These are phyloP conservation scores for Hyaloscypha bicolor DNA, from an alignment of 495 filamentous ascomycete genomes.

Conservation along the genomic window DNA sequence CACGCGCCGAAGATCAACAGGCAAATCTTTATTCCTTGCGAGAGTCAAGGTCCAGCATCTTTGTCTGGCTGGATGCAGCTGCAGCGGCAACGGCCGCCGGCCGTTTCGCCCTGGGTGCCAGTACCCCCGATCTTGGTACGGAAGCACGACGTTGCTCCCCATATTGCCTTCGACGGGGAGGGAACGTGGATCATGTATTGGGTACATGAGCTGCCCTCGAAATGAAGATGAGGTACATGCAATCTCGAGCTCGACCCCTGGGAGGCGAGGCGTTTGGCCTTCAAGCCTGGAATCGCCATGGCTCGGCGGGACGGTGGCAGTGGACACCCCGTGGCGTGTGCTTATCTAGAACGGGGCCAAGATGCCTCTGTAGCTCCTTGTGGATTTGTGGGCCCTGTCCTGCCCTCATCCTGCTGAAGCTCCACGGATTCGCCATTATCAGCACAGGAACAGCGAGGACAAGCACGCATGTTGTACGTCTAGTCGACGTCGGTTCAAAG, in stretches of 20 bases:
- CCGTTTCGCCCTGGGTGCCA: background rate
- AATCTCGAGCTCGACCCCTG: background rate
- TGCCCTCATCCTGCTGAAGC: background rate
- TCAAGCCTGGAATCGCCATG: background rate
- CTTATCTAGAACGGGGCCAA: conserved; percentile 19
- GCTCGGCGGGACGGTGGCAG: conserved; percentile 15
- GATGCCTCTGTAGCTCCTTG: background rate
- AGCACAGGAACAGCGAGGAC: background rate
- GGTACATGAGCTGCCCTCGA: conserved; percentile 21
- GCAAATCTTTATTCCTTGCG: background rate
- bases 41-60: background rate
- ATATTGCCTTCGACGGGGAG: conserved; percentile 20
- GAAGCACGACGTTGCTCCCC: conserved; percentile 28
- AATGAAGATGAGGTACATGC: background rate
- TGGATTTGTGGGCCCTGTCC: background rate
- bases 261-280: background rate
- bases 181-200: conserved; percentile 21
- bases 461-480: background rate
- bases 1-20: conserved; percentile 23
- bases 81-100: background rate
- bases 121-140: conserved; percentile 19
- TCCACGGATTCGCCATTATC: background rate
- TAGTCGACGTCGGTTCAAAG: background rate
- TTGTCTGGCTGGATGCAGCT: background rate
- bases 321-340: conserved; percentile 25